These are phyloP conservation scores for Trypanosoma brucei DNA, from an alignment of 208 protist genomes.

Conservation along the genomic window DNA sequence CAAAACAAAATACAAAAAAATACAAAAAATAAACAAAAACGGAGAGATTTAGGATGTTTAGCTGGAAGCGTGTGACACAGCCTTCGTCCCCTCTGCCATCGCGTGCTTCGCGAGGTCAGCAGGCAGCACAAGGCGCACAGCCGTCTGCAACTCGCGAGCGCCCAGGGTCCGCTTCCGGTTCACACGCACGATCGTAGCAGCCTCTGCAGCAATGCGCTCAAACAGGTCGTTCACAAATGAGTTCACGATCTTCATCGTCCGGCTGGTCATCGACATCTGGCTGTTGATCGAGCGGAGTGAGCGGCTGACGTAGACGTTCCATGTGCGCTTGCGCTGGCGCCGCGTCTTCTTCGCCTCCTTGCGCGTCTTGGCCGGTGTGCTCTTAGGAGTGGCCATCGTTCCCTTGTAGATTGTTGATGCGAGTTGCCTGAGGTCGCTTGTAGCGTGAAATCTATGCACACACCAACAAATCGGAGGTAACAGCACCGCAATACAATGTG, in stretches of 20 bases:
- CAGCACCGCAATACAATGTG: too few relatives aligned
- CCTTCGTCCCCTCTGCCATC: conserved; percentile 98
- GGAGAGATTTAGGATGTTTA: not conserved
- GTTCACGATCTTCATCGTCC: not conserved
- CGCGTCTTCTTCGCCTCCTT: not conserved
- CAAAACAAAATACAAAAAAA: conserved; percentile 7
- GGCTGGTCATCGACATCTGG: not conserved
- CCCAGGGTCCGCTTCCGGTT: not conserved
- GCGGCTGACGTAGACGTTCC: not conserved
- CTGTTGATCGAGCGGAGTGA: not conserved
- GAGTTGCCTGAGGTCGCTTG: not conserved
- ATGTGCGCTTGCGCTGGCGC: not conserved
- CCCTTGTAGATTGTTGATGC: not conserved
- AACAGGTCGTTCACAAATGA: not conserved
- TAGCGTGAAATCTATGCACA: not conserved
- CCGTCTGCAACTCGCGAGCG: conserved; percentile 93
- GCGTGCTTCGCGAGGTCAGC: conserved; percentile 98
- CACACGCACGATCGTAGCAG: not conserved
- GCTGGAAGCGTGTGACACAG: conserved; percentile 68
- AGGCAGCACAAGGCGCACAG: conserved; percentile 95
- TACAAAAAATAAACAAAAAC: conserved; percentile 3
- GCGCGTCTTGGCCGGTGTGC: not conserved
- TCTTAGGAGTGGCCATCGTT: not conserved
- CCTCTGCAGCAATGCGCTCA: not conserved
- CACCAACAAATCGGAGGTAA: not conserved